Conservation (phyloP, 495 filamentous ascomycete genomes). For the Penicillium longicatenatum region DNA sequence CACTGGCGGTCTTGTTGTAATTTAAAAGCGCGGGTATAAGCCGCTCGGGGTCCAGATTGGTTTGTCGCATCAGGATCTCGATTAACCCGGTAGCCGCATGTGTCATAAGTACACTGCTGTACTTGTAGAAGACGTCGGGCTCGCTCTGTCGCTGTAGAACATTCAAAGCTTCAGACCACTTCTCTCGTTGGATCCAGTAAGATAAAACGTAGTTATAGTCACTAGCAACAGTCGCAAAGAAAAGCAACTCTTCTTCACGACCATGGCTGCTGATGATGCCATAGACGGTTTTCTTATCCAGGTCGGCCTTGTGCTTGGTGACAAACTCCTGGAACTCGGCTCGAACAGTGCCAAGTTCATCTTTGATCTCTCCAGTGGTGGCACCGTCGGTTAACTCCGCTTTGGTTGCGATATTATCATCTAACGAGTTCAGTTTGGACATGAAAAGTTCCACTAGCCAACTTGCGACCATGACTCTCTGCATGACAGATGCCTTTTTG, state of each 20-base stretch:
- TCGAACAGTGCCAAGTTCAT: slow-evolving; percentile 68
- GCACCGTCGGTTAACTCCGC: slow-evolving; percentile 76
- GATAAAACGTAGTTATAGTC: slow-evolving; percentile 94
- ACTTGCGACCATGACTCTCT: slow-evolving; percentile 89
- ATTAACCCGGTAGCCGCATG: slow-evolving; percentile 81
- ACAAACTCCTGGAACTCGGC: slow-evolving; percentile 88
- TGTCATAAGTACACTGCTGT: slow-evolving; percentile 93
- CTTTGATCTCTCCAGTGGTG: slow-evolving; percentile 66
- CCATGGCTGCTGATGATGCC: slow-evolving; percentile 96
- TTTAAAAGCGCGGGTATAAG: slow-evolving; percentile 91
- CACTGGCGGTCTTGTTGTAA: slow-evolving; percentile 72
- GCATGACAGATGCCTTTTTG: slow-evolving; percentile 86
- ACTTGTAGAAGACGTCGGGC: slow-evolving; percentile 90
- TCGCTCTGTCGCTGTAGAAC: slow-evolving; percentile 91
- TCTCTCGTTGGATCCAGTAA: slow-evolving; percentile 96
- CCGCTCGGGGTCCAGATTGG: slow-evolving; percentile 80
- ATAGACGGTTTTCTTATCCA: slow-evolving; percentile 90
- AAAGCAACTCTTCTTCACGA: slow-evolving; percentile 87
- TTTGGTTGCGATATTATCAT: slow-evolving; percentile 90
- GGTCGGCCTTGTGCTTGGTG: slow-evolving; percentile 76
- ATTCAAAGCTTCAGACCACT: slow-evolving; percentile 85
- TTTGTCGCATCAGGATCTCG: slow-evolving; percentile 91
- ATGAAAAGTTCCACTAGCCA: slow-evolving; percentile 97
- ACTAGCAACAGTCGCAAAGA: slow-evolving; percentile 81
- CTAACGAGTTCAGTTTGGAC: slow-evolving; percentile 92